Evolutionary conservation across 352 stramenopile genomes (phyloP).

Genomic region (Phytophthora sansomeana): DNA sequence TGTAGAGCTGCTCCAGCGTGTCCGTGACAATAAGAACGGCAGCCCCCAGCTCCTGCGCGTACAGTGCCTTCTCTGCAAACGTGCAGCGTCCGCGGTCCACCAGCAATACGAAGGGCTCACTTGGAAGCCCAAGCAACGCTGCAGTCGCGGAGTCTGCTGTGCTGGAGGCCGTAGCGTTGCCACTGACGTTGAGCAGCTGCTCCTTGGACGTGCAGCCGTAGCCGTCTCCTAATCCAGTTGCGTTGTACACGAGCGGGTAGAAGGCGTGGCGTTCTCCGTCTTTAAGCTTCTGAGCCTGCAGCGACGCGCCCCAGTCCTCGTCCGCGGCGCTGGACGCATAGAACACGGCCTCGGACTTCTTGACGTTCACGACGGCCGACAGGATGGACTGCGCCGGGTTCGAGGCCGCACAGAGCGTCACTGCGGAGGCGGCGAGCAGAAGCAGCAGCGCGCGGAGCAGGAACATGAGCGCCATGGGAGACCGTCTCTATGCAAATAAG

Average conservation of each 20-base stretch:
- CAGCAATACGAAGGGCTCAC: constrained; percentile 66
- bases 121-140: constrained; percentile 30
- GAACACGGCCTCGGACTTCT: constrained; percentile 57
- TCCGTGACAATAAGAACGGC: constrained; percentile 79
- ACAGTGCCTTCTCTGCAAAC: constrained; percentile 79
- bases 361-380: constrained; percentile 67
- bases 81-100: constrained; percentile 79
- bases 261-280: constrained; percentile 50
- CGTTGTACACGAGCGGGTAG: constrained; percentile 63
- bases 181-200: constrained; percentile 34
- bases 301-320: constrained; percentile 56
- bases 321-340: constrained; percentile 65
- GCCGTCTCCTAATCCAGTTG: constrained; percentile 43
- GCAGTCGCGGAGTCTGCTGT: constrained; percentile 8
- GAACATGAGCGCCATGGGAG: constrained; percentile 26
- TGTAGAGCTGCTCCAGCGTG: constrained; percentile 75
- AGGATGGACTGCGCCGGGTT: constrained; percentile 48
- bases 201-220: constrained; percentile 61
- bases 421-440: constrained; percentile 1
- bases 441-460: constrained; percentile 21
- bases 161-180: constrained; percentile 22
- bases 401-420: constrained; percentile 20
- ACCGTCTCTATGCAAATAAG: constrained; percentile 30
- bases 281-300: constrained; percentile 60
- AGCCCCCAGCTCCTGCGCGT: constrained; percentile 73